phyloP scores from a whole-genome alignment of 768 basidiomycete genomes.

The Pulveroboletus ravenelii region DNA sequence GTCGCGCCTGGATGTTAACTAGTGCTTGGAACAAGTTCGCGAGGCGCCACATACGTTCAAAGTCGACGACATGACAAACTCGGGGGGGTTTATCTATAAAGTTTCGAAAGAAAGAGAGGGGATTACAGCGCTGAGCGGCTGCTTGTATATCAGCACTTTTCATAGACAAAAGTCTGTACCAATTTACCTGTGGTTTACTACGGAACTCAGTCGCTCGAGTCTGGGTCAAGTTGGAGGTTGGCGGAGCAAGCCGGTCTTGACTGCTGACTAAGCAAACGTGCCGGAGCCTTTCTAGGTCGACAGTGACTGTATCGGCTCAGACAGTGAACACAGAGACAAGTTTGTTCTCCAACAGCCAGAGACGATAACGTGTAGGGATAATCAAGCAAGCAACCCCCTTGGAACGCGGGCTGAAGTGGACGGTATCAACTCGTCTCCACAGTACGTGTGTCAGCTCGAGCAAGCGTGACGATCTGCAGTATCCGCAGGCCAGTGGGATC shows the following conservation, averaged over 20 bases:
- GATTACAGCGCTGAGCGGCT: conserved; percentile 14
- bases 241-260: conserved; percentile 28
- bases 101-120: conserved; percentile 10
- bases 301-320: too few relatives aligned
- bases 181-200: conserved; percentile 9
- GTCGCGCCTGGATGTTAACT: conserved; percentile 3
- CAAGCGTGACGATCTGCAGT: neutral
- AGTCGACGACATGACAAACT: conserved; percentile 60
- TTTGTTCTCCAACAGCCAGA: neutral
- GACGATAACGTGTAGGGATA: neutral
- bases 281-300: too few relatives aligned
- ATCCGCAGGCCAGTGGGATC: neutral
- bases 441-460: neutral
- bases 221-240: conserved; percentile 11
- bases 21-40: neutral
- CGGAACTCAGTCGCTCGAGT: conserved; percentile 7
- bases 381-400: neutral
- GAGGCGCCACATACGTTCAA: conserved; percentile 58
- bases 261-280: conserved; percentile 28
- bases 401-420: neutral
- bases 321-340: neutral
- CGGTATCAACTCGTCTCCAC: neutral
- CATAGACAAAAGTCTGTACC: neutral
- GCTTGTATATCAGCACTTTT: neutral
- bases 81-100: conserved; percentile 10